Conservation (phyloP, 805 yeast species). For the Maudiozyma turicensis region DNA sequence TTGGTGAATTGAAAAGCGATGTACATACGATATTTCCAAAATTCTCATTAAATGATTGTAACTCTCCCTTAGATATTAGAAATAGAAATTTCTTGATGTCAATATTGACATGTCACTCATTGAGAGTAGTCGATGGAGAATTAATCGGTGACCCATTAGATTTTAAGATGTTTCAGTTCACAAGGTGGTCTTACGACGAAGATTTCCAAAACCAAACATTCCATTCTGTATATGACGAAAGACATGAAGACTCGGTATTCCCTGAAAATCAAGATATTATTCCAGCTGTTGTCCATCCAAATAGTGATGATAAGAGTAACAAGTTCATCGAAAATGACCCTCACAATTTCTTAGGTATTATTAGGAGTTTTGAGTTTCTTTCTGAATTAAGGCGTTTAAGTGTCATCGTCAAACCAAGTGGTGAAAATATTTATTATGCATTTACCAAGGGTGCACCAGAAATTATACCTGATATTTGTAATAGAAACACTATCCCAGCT, state of each 20-base stretch:
- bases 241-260: conserved; percentile 31
- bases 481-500: conserved; percentile 57
- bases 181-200: conserved; percentile 69
- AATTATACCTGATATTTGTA: conserved; percentile 71
- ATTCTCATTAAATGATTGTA: conserved; percentile 24
- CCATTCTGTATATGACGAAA: conserved; percentile 30
- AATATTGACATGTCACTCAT: conserved; percentile 69
- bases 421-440: conserved; percentile 35
- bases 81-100: conserved; percentile 30
- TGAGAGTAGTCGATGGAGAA: conserved; percentile 68
- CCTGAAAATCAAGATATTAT: conserved; percentile 36
- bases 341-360: conserved; percentile 35
- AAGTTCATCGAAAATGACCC: conserved; percentile 30
- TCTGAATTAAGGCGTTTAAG: conserved; percentile 86
- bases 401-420: conserved; percentile 49
- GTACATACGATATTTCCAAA: conserved; percentile 20
- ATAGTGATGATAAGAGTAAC: conserved; percentile 20
- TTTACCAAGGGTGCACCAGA: conserved; percentile 97
- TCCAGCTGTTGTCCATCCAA: conserved; percentile 44
- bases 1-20: conserved; percentile 21
- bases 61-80: conserved; percentile 22
- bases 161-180: conserved; percentile 84
- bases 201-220: conserved; percentile 38
- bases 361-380: conserved; percentile 67
- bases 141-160: conserved; percentile 92